phyloP scores from a whole-genome alignment of 2,329 filamentous ascomycete genomes.

The Phaeophleospora eucalypticola region DNA sequence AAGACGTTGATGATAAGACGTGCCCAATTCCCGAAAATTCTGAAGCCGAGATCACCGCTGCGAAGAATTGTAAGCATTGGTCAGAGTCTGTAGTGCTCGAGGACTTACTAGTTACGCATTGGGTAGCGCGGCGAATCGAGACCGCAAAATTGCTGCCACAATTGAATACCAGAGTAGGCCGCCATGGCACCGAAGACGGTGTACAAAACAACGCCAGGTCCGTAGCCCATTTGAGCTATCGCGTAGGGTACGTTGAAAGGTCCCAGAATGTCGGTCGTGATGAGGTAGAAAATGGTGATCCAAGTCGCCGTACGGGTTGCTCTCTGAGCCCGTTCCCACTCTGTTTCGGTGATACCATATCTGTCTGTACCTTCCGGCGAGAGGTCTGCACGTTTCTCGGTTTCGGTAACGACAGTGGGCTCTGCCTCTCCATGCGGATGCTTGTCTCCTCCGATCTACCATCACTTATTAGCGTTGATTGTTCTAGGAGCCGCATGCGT shows the following conservation, averaged over 20 bases:
- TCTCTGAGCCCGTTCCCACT: slow-evolving; percentile 34
- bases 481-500: no score
- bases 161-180: slow-evolving; percentile 35
- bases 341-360: slow-evolving; percentile 32
- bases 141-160: slow-evolving; percentile 40
- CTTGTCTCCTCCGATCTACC: no score
- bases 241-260: slow-evolving; percentile 36
- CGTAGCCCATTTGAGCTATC: slow-evolving; percentile 30
- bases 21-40: slow-evolving; percentile 36
- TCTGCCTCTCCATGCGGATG: no score
- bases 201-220: slow-evolving; percentile 37
- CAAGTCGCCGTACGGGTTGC: slow-evolving; percentile 36
- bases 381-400: no score
- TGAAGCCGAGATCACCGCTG: slow-evolving; percentile 38
- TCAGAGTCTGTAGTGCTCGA: no score
- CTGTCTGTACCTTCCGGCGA: slow-evolving; percentile 7
- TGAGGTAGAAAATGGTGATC: slow-evolving; percentile 40
- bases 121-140: slow-evolving; percentile 41
- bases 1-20: slow-evolving; percentile 38
- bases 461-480: no score
- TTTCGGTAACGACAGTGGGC: no score
- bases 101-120: slow-evolving; percentile 25
- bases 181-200: slow-evolving; percentile 36
- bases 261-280: slow-evolving; percentile 43
- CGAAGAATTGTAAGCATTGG: no score